Evolutionary conservation across 2,329 filamentous ascomycete genomes (phyloP).

Genomic region (Tolypocladium tropicale): DNA sequence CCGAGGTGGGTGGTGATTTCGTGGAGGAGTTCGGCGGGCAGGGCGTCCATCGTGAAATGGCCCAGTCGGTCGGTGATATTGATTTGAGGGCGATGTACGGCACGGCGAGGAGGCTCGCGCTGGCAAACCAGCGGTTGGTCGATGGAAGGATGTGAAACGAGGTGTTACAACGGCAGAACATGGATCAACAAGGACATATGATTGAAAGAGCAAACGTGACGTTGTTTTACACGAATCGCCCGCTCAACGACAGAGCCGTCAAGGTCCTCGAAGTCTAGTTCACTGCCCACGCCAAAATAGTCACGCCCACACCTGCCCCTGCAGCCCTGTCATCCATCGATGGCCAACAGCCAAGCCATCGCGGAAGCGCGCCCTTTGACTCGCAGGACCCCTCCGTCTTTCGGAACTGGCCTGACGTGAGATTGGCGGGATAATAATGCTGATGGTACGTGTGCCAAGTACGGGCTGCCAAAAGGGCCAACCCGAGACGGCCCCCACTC

Average conservation of each 20-base stretch:
- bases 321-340: background rate
- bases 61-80: background rate
- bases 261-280: background rate
- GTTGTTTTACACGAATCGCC: background rate
- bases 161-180: background rate
- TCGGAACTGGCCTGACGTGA: background rate
- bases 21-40: conserved; percentile 19
- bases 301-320: background rate
- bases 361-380: background rate
- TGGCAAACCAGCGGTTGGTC: background rate
- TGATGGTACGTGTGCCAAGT: no score
- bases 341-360: background rate
- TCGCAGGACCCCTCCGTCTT: background rate
- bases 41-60: conserved; percentile 15
- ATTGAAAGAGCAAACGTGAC: background rate
- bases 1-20: conserved; percentile 17
- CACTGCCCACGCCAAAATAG: background rate
- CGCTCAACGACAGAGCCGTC: background rate
- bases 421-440: background rate
- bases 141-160: background rate
- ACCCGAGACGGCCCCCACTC: background rate
- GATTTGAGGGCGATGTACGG: background rate
- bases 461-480: background rate
- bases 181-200: background rate
- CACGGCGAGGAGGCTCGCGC: background rate